Conservation (phyloP, 345 rosid genomes). For the Rhodamnia argentea region DNA sequence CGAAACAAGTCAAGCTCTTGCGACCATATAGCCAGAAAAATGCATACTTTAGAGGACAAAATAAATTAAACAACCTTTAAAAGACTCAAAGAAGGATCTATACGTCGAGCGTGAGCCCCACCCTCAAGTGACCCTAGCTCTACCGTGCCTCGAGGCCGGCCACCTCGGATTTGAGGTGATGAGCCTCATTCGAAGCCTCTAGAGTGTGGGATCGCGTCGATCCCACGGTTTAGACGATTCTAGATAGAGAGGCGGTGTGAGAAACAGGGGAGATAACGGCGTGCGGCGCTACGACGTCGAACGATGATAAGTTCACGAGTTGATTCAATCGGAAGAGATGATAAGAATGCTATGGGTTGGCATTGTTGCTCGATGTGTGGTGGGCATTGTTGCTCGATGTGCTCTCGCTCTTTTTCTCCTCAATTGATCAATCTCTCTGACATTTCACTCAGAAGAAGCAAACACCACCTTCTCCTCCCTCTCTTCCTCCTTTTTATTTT, state of each 20-base stretch:
- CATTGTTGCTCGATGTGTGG: neutral
- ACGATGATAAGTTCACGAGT: neutral
- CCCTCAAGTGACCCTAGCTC: neutral
- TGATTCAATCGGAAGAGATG: neutral
- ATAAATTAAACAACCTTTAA: neutral
- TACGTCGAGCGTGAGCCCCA: neutral
- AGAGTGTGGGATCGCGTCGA: neutral
- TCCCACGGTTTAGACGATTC: neutral
- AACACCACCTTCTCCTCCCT: neutral
- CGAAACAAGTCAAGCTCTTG: neutral
- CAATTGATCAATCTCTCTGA: neutral
- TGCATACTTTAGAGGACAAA: neutral
- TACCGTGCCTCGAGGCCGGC: neutral
- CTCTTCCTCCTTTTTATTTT: neutral
- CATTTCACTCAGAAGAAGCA: neutral
- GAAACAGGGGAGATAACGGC: neutral
- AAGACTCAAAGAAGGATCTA: neutral
- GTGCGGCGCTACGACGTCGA: neutral
- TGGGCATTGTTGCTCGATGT: neutral
- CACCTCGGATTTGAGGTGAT: neutral
- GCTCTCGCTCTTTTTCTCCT: neutral
- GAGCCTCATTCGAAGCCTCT: neutral
- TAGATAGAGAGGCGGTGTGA: neutral
- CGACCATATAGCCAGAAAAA: neutral
- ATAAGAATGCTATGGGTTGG: neutral